These are phyloP conservation scores for Hydnomerulius pinastri DNA, from an alignment of 768 basidiomycete species.

Conservation along the genomic window DNA sequence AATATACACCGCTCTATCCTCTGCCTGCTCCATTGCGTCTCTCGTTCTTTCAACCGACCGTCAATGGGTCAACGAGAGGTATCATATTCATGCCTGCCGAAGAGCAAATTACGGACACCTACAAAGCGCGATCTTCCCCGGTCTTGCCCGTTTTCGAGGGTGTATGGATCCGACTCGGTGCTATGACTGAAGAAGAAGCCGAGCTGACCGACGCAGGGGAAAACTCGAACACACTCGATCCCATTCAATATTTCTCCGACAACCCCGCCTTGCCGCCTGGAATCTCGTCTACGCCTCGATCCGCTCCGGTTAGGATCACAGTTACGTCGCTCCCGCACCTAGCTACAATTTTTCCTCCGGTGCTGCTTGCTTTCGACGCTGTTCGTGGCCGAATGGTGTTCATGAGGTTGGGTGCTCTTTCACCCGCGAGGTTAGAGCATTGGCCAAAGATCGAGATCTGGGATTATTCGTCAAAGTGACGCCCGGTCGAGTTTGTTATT, in stretches of 20 bases:
- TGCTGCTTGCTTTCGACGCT: background rate
- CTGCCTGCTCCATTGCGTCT: background rate
- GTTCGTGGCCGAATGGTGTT: background rate
- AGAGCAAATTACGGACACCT: background rate
- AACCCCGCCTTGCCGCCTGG: background rate
- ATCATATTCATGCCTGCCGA: background rate
- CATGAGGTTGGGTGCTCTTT: background rate
- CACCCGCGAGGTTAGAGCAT: background rate
- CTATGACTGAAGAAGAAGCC: background rate
- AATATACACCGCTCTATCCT: background rate
- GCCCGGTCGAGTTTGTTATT: too few species aligned
- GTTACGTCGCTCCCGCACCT: background rate
- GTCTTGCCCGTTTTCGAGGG: background rate
- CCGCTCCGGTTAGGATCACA: background rate
- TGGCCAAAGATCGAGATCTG: background rate
- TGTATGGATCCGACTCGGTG: background rate
- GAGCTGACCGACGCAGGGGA: background rate
- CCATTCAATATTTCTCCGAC: background rate
- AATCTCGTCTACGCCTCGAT: background rate
- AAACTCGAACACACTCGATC: background rate
- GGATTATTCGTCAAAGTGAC: background rate
- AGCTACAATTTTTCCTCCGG: background rate
- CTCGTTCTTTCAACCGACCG: background rate
- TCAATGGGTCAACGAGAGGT: conserved; percentile 1
- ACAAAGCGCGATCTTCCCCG: background rate